Conservation (phyloP, 352 stramenopile genomes). For the Phytophthora kernoviae region DNA sequence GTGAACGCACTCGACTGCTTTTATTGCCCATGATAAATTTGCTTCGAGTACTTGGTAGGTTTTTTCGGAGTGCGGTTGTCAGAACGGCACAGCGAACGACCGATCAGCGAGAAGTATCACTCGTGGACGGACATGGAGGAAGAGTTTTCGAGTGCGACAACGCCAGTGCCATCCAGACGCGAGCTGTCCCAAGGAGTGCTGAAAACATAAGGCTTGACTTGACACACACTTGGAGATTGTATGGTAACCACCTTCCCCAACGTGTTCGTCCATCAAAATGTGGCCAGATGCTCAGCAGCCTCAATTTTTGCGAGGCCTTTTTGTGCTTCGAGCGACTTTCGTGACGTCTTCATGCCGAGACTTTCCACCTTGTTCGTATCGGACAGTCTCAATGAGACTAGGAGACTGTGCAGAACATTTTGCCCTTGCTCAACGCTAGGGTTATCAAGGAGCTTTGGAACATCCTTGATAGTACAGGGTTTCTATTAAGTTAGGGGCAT, state of each 20-base stretch:
- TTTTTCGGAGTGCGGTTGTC: constrained; percentile 18
- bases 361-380: constrained; percentile 11
- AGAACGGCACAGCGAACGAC: constrained; percentile 1
- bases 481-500: not conserved
- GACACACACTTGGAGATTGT: constrained; percentile 13
- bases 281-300: constrained; percentile 26
- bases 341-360: not conserved
- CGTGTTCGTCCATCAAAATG: constrained; percentile 24
- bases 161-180: constrained; percentile 11
- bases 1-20: constrained; percentile 21
- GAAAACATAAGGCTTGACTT: constrained; percentile 13
- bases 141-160: constrained; percentile 22
- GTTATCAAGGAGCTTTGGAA: constrained; percentile 3
- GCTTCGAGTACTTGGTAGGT: constrained; percentile 5
- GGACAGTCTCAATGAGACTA: no score
- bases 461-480: not conserved
- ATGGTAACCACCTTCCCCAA: constrained; percentile 28
- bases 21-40: constrained; percentile 33
- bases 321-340: not conserved
- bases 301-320: constrained; percentile 12
- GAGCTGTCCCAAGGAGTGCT: constrained; percentile 16
- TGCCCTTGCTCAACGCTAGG: not conserved
- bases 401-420: not conserved
- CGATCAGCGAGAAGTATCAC: not conserved
- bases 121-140: constrained; percentile 3